Percentiles rank a stretch among this genome's conserved stretches.
phyloP scores from a whole-genome alignment of 139 green algal genomes.

The Desmodesmus armatus region DNA sequence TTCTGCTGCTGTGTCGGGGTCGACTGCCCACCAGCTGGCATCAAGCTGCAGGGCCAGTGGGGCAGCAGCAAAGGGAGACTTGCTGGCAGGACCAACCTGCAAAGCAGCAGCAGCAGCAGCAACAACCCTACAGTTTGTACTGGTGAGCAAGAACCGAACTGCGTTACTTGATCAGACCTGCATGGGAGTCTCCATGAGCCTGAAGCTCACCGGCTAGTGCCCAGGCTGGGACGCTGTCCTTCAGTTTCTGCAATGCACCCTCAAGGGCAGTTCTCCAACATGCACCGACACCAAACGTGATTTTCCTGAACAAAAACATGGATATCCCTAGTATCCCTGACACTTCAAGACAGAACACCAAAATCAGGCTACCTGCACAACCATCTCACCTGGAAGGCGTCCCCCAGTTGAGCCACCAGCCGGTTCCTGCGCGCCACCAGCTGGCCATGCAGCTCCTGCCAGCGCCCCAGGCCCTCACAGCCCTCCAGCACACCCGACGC shows the following conservation, averaged over 20 bases:
- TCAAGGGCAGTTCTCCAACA: neutral
- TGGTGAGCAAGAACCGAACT: neutral
- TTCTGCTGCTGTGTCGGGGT: constrained; percentile 4
- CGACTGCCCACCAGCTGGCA: constrained; percentile 41
- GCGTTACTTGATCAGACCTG: neutral
- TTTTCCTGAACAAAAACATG: neutral
- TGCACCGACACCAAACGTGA: neutral
- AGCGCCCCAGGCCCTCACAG: constrained; percentile 46
- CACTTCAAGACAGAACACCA: neutral
- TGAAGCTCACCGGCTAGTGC: neutral
- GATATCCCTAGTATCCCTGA: neutral
- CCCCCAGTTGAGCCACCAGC: constrained; percentile 57
- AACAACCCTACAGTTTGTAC: neutral
- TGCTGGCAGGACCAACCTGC: constrained; percentile 30
- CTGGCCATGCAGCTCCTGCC: constrained; percentile 45
- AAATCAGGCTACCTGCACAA: neutral
- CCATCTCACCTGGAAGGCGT: constrained; percentile 53
- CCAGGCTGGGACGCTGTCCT: neutral
- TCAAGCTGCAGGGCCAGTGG: constrained; percentile 45
- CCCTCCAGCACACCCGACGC: constrained; percentile 42
- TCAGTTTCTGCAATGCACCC: neutral
- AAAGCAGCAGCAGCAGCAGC: neutral
- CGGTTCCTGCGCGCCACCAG: constrained; percentile 61
- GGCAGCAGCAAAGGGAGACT: constrained; percentile 28
- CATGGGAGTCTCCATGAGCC: neutral